Base-by-base conservation (phyloP, 2,329 filamentous ascomycete species). In the Neophaeococcomyces aloes region DNA sequence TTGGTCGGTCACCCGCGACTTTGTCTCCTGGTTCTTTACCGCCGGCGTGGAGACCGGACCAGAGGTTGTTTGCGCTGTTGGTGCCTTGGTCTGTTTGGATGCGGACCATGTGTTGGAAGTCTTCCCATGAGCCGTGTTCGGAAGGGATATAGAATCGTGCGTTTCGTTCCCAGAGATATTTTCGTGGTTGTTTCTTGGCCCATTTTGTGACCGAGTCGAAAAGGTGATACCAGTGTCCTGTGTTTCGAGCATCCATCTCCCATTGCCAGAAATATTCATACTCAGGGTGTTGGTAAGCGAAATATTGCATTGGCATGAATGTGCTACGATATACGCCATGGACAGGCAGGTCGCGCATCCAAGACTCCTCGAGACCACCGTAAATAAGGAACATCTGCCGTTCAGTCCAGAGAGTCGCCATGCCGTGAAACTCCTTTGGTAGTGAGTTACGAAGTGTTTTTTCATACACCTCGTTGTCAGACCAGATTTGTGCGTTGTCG, bases 261-360 rank as follows among this genome's bases (percentile, higher is more conserved):
- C 87, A 93, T 53, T 94, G 85, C 87, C 87, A 94, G 63, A 87
- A 86, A 65, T 79, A 85, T 37, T 93, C 86, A 58, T 88, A 94
- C 61, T 94, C 87, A 1, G 85, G 83, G 62, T 94, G 87, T 56
- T 78, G 75, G 57, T 88, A 79, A 4, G 88, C 85, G 60, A 96
- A 96, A 62, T 89, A 84, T 58, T 95, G 88, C 68, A 96, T 80
- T 0, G 88, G 86, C 86, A 96, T 94, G 56, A 87, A 86, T 7
- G 91, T 77, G 43, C 86, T 88, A 41, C 91, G 83, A 65, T 96
- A 96, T 7, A 93, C 86, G 14, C 88, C 88, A 60, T 96, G 88
- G 1, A 94, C 79, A 1, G 85, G 83, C 44, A 93, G 72, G 39
- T 83, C 75, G 45, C 73, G 72, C 52, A 74, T 72, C 62, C 79